phyloP scores from a whole-genome alignment of 2,329 filamentous ascomycete genomes.

The Xylariaceae sp. region DNA sequence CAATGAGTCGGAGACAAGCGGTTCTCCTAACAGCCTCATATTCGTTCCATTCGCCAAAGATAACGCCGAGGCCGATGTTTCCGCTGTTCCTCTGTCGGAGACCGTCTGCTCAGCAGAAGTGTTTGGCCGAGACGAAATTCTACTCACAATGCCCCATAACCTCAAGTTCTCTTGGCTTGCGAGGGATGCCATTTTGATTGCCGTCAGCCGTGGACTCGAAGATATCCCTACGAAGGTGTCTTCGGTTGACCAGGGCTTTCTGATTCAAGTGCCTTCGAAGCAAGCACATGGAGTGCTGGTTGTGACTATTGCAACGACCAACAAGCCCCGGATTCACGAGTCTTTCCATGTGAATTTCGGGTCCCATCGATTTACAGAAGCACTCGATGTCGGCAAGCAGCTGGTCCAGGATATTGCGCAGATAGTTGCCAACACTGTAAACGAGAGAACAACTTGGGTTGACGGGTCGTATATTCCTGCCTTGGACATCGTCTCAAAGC shows the following conservation, averaged over 20 bases:
- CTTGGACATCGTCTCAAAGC: conserved; percentile 31
- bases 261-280: conserved; percentile 47
- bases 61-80: conserved; percentile 25
- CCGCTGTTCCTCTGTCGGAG: conserved; percentile 29
- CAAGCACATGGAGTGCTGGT: conserved; percentile 56
- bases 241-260: conserved; percentile 45
- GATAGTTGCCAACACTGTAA: conserved; percentile 39
- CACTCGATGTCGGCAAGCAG: conserved; percentile 41
- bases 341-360: conserved; percentile 58
- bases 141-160: conserved; percentile 48
- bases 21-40: conserved; percentile 33
- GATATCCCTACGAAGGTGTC: conserved; percentile 46
- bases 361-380: conserved; percentile 41
- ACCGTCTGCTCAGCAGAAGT: conserved; percentile 43
- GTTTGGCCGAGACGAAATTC: conserved; percentile 45
- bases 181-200: conserved; percentile 52
- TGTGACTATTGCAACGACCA: conserved; percentile 53
- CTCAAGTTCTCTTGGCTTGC: conserved; percentile 52
- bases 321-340: conserved; percentile 56
- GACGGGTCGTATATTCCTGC: conserved; percentile 32
- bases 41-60: conserved; percentile 41
- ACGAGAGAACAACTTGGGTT: conserved; percentile 33
- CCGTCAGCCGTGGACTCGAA: conserved; percentile 45
- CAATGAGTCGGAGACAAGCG: conserved; percentile 32
- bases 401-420: conserved; percentile 37